Conservation (phyloP, 1,284 basidiomycete species). For the Malassezia furfur region DNA sequence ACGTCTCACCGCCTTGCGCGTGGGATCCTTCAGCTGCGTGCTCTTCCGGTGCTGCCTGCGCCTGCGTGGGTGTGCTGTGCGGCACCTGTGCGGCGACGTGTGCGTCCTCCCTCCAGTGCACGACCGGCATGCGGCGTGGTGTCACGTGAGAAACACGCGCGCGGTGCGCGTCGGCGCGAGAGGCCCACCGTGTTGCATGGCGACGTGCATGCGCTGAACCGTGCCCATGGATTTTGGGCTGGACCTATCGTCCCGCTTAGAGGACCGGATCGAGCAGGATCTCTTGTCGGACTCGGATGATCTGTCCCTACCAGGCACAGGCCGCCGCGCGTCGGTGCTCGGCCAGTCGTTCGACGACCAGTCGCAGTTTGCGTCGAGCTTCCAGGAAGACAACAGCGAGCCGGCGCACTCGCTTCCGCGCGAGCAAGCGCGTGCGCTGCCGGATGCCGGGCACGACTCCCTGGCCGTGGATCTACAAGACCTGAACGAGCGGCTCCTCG, state of each 20-base stretch:
- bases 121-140: conserved; percentile 4
- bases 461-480: background rate
- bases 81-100: background rate
- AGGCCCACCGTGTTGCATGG: background rate
- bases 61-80: too few species aligned
- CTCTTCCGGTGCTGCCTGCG: too few species aligned
- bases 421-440: background rate
- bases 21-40: too few species aligned
- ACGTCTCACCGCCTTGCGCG: background rate
- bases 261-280: conserved; percentile 16
- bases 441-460: background rate
- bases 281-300: conserved; percentile 15
- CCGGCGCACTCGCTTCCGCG: background rate
- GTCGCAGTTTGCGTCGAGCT: background rate
- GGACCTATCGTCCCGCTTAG: conserved; percentile 14
- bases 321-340: conserved; percentile 4
- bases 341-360: background rate
- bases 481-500: conserved; percentile 7
- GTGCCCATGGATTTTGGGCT: conserved; percentile 12
- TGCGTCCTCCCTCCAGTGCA: background rate
- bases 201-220: background rate
- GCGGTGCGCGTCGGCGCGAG: conserved; percentile 2
- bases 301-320: conserved; percentile 9
- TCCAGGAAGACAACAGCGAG: background rate
- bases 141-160: conserved; percentile 16